These are phyloP conservation scores for Carpinus viminea DNA, from an alignment of 306 rosid species.

Conservation along the genomic window DNA sequence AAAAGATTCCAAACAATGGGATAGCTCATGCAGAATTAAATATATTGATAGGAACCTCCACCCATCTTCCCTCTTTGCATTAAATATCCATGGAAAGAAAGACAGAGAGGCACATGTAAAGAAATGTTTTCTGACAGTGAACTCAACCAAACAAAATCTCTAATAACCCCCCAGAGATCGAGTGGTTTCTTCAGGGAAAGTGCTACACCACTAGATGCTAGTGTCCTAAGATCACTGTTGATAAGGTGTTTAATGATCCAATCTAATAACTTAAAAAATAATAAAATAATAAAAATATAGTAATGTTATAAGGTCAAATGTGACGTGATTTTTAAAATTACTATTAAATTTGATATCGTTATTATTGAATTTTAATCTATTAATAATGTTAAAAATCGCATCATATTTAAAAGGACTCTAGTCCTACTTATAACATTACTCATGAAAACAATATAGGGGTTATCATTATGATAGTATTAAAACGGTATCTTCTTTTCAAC, in stretches of 20 bases:
- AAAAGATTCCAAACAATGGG: conserved; percentile 9
- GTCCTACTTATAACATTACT: no score
- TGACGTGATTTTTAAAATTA: no score
- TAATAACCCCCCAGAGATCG: conserved; percentile 5
- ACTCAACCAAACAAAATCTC: background rate
- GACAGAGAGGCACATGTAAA: background rate
- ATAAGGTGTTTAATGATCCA: background rate
- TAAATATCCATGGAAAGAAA: conserved; percentile 17
- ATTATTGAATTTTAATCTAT: no score
- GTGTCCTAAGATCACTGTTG: background rate
- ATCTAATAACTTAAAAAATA: background rate
- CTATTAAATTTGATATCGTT: no score
- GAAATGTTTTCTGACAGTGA: background rate
- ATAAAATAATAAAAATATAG: background rate
- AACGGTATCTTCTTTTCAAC: background rate
- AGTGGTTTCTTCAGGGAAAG: conserved; percentile 5
- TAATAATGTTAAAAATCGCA: no score
- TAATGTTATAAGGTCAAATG: no score
- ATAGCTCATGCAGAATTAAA: conserved; percentile 1
- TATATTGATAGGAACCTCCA: conserved; percentile 32
- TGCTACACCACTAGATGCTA: no score
- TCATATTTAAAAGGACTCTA: no score
- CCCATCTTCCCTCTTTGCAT: conserved; percentile 20
- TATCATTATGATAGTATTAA: background rate
- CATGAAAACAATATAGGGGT: background rate